Percentiles rank a stretch among this genome's conserved stretches.
These are phyloP conservation scores for Phytophthora nicotianae DNA, from an alignment of 352 stramenopile species.

Conservation along the genomic window DNA sequence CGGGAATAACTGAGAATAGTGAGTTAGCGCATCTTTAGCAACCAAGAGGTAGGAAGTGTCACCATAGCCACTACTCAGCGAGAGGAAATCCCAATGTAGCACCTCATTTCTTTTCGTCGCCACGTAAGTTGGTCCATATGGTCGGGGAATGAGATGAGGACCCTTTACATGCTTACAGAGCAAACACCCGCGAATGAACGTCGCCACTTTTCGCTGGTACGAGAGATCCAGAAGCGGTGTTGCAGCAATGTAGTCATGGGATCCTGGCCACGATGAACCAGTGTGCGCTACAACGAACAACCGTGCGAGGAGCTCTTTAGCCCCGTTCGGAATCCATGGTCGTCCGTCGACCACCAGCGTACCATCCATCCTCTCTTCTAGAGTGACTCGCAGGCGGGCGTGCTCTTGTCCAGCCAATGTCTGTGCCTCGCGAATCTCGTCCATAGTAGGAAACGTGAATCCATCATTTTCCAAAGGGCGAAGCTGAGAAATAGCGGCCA, in stretches of 20 bases:
- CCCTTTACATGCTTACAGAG: conserved; percentile 25
- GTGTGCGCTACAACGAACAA: conserved; percentile 1
- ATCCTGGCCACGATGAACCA: not conserved
- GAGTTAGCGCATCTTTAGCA: not conserved
- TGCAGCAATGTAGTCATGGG: not conserved
- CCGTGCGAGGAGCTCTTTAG: conserved; percentile 11
- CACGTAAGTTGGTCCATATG: conserved; percentile 4
- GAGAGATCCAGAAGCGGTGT: not conserved
- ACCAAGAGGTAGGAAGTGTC: conserved; percentile 10
- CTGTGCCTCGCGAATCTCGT: conserved; percentile 8
- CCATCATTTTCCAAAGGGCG: not conserved
- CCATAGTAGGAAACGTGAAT: conserved; percentile 5
- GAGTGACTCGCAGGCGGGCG: conserved; percentile 3
- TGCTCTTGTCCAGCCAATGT: not conserved
- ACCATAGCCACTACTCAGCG: conserved; percentile 4
- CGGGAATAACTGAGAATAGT: not conserved
- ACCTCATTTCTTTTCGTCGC: conserved; percentile 14
- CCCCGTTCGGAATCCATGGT: conserved; percentile 3
- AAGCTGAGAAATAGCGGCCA: not conserved
- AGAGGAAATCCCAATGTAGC: conserved; percentile 21
- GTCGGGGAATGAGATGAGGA: not conserved
- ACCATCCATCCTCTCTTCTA: not conserved
- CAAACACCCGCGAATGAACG: conserved; percentile 5
- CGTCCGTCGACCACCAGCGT: not conserved
- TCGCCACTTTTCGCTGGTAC: not conserved